Evolutionary conservation across 176 grass and related monocot genomes (phyloP).

Genomic region (Musa itinerans): DNA sequence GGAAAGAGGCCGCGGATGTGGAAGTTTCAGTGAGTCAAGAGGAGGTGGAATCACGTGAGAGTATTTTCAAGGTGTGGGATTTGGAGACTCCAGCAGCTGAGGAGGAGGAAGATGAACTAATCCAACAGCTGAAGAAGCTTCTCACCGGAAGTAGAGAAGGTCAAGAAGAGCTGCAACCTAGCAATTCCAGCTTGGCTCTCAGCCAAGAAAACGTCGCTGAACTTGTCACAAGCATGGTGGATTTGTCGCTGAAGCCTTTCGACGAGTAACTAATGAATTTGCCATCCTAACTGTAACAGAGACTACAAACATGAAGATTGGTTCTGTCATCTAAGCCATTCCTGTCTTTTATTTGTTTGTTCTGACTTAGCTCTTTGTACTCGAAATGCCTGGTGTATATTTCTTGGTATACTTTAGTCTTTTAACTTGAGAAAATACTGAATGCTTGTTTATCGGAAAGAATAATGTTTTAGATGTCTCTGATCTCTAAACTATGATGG

Average conservation of each 20-base stretch:
- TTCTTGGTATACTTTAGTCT: too few relatives aligned
- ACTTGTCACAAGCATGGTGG: constrained; percentile 39
- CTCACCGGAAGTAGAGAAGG: constrained; percentile 12
- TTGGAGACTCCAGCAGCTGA: constrained; percentile 20
- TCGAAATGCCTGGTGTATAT: too few relatives aligned
- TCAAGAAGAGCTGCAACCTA: neutral
- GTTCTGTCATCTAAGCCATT: too few relatives aligned
- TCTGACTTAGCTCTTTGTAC: too few relatives aligned
- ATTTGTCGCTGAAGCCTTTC: constrained; percentile 41
- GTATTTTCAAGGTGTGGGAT: constrained; percentile 85
- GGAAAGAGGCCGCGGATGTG: neutral
- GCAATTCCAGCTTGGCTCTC: constrained; percentile 15
- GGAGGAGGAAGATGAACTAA: constrained; percentile 50
- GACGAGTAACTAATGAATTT: neutral
- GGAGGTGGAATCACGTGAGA: constrained; percentile 32
- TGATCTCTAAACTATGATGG: too few relatives aligned
- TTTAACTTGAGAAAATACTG: too few relatives aligned
- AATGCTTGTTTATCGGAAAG: too few relatives aligned
- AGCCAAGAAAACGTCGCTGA: constrained; percentile 42
- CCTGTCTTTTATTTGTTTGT: too few relatives aligned
- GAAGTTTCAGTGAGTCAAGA: neutral
- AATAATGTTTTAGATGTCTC: too few relatives aligned
- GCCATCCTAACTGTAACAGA: neutral
- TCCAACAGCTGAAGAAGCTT: constrained; percentile 56
- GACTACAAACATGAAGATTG: neutral